A percentile compares a stretch with the other conserved stretches of the same genome.
phyloP scores from a whole-genome alignment of 257 asterid species.

The Penstemon eatonii region DNA sequence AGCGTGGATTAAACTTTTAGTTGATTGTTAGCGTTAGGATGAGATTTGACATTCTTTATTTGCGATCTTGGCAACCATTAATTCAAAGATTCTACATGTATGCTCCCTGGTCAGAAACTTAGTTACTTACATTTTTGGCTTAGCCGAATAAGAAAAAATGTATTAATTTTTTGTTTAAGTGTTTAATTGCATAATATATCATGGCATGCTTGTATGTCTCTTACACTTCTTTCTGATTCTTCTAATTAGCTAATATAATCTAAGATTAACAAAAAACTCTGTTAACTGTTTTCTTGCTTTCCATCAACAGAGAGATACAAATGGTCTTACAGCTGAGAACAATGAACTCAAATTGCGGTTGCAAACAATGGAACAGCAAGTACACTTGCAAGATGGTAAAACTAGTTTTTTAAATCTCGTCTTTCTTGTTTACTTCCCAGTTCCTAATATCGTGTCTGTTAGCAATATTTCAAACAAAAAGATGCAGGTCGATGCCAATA shows the following conservation, averaged over 20 bases:
- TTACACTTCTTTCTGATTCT: not conserved
- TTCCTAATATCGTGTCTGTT: slow-evolving; percentile 1
- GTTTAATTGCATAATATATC: slow-evolving; percentile 8
- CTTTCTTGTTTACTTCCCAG: slow-evolving; percentile 19
- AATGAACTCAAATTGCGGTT: slow-evolving; percentile 90
- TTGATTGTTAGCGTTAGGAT: not conserved
- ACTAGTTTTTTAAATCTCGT: slow-evolving; percentile 13
- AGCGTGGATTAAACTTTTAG: slow-evolving; percentile 3
- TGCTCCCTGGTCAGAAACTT: slow-evolving; percentile 6
- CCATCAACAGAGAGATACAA: slow-evolving; percentile 82
- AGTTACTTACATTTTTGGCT: not conserved
- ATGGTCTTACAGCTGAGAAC: slow-evolving; percentile 81
- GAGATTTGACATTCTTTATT: not conserved
- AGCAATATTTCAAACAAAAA: slow-evolving; percentile 13
- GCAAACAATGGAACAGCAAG: slow-evolving; percentile 94
- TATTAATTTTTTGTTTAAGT: not conserved
- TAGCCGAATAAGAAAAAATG: not conserved
- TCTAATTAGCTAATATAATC: not conserved
- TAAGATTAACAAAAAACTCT: slow-evolving; percentile 9
- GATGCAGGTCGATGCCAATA: slow-evolving; percentile 6
- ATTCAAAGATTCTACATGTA: not conserved
- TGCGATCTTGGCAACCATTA: not conserved
- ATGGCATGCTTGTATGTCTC: slow-evolving; percentile 11
- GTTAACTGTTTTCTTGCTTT: slow-evolving; percentile 23
- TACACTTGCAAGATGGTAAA: slow-evolving; percentile 94